A percentile compares a stretch with the other conserved stretches of the same genome.
Evolutionary conservation across 768 basidiomycete genomes (phyloP).

Genomic region (Lentinula edodes): DNA sequence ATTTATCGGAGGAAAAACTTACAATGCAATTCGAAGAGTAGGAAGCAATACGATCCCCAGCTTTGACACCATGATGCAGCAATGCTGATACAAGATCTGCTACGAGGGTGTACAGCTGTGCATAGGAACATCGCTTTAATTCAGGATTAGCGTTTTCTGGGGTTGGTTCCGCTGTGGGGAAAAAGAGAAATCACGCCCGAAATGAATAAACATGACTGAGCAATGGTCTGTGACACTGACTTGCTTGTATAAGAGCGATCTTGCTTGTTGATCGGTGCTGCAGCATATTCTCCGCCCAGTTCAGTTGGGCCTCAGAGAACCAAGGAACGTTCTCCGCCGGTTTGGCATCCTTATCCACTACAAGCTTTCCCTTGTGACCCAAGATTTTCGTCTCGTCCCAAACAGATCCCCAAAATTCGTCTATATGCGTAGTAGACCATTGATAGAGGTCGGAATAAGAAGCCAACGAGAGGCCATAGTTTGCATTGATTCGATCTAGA

Average conservation of each 20-base stretch:
- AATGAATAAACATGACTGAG: constrained; percentile 12
- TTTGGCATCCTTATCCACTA: constrained; percentile 48
- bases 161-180: constrained; percentile 53
- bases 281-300: constrained; percentile 84
- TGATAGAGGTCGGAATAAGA: constrained; percentile 60
- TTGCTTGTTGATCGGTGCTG: constrained; percentile 49
- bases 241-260: constrained; percentile 63
- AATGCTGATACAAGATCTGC: constrained; percentile 54
- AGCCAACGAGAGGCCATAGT: constrained; percentile 34
- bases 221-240: constrained; percentile 35
- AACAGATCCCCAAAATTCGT: constrained; percentile 65
- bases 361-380: constrained; percentile 54
- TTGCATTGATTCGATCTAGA: constrained; percentile 43
- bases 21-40: constrained; percentile 80
- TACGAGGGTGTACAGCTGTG: constrained; percentile 52
- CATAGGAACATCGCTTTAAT: constrained; percentile 46
- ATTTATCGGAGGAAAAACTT: constrained; percentile 18
- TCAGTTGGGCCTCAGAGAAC: constrained; percentile 63
- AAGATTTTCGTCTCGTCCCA: constrained; percentile 66
- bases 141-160: constrained; percentile 37
- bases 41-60: constrained; percentile 70
- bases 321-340: constrained; percentile 64
- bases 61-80: constrained; percentile 42
- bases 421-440: constrained; percentile 59
- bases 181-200: constrained; percentile 10